phyloP scores from a whole-genome alignment of 129 eudicot species.

The Flaveria sonorensis region DNA sequence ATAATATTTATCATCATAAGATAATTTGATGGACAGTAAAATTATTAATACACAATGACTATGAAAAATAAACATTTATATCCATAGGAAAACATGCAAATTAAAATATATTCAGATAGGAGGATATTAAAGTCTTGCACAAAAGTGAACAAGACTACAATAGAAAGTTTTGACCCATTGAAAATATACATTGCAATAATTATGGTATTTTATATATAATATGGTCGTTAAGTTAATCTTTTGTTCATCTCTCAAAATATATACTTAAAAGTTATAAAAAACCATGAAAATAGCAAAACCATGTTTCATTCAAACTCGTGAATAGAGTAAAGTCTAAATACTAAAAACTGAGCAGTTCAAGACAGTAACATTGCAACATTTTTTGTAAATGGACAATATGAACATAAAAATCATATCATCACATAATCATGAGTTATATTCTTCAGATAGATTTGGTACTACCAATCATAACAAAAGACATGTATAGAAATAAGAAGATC shows the following conservation, averaged over 20 bases:
- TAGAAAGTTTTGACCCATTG: too few relatives aligned
- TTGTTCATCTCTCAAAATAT: conserved; percentile 8
- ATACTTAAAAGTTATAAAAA: neutral
- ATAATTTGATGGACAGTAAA: too few relatives aligned
- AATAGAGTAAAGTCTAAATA: conserved; percentile 23
- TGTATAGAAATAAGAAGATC: conserved; percentile 7
- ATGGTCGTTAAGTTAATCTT: conserved; percentile 13
- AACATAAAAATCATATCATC: conserved; percentile 14
- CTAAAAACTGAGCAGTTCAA: conserved; percentile 25
- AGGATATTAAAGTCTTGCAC: too few relatives aligned
- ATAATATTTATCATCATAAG: too few relatives aligned
- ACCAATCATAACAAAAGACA: conserved; percentile 8
- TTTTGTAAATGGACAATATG: conserved; percentile 20
- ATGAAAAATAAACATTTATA: too few relatives aligned
- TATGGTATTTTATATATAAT: too few relatives aligned
- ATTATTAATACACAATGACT: too few relatives aligned
- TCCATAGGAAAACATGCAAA: too few relatives aligned
- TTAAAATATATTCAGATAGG: too few relatives aligned
- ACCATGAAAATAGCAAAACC: conserved; percentile 32
- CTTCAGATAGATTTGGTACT: conserved; percentile 13
- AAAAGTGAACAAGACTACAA: too few relatives aligned
- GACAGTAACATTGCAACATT: conserved; percentile 32
- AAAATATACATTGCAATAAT: too few relatives aligned
- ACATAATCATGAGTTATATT: conserved; percentile 14
- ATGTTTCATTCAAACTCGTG: conserved; percentile 22